phyloP scores from a whole-genome alignment of 257 asterid species.

The Linaria vulgaris region DNA sequence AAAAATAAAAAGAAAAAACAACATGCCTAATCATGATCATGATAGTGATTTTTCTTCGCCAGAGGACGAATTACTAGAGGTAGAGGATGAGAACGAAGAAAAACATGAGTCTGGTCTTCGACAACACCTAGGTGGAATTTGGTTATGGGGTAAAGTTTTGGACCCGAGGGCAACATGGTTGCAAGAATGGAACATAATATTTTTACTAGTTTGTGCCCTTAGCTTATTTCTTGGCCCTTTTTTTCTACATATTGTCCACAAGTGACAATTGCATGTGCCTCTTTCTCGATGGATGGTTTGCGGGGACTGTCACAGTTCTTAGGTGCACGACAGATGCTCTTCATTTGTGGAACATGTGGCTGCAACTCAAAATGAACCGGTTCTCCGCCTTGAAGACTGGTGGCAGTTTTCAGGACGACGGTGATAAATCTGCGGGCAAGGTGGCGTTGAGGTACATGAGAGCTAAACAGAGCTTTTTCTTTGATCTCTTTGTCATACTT shows the following conservation, averaged over 20 bases:
- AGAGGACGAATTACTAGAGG: too few relatives aligned
- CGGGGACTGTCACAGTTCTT: conserved; percentile 71
- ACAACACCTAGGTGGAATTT: conserved; percentile 20
- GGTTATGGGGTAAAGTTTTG: conserved; percentile 43
- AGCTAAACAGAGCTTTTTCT: conserved; percentile 58
- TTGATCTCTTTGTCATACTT: conserved; percentile 86
- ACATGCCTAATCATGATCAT: conserved; percentile 41
- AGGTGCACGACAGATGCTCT: conserved; percentile 86
- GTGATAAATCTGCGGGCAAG: conserved; percentile 15
- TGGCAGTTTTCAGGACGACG: conserved; percentile 16
- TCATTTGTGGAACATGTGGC: conserved; percentile 84
- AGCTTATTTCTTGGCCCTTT: conserved; percentile 86
- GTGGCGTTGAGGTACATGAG: conserved; percentile 50
- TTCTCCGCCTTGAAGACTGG: conserved; percentile 19
- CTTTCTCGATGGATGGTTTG: conserved; percentile 91
- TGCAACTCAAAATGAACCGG: conserved; percentile 61
- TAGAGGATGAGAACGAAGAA: conserved; percentile 13
- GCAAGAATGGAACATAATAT: conserved; percentile 88
- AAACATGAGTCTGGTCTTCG: too few relatives aligned
- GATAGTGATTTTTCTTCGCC: conserved; percentile 16
- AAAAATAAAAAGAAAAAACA: too few relatives aligned
- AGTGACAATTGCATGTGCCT: conserved; percentile 83
- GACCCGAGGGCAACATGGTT: conserved; percentile 70
- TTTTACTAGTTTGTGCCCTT: conserved; percentile 63
- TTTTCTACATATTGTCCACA: conserved; percentile 77